Conservation (phyloP, 139 green algal species). For the Coelastrella sp. region DNA sequence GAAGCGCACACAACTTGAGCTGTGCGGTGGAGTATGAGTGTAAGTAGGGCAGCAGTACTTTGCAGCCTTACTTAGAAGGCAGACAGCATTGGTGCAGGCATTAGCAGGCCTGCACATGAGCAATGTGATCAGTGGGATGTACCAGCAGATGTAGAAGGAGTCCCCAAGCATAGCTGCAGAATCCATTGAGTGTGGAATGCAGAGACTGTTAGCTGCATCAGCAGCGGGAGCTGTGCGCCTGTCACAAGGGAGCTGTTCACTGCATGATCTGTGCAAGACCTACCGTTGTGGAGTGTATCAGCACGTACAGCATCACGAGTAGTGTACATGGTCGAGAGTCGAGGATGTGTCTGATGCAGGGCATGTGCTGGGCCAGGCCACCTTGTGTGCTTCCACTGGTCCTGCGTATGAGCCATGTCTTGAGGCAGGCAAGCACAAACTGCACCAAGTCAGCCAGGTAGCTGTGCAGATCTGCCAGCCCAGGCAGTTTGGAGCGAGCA, state of each 20-base stretch:
- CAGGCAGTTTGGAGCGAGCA: neutral
- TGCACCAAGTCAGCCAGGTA: conserved; percentile 6
- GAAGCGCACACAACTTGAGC: neutral
- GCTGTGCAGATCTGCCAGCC: neutral
- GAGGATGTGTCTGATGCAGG: conserved; percentile 27
- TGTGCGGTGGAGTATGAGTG: too few relatives aligned
- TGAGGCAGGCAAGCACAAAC: conserved; percentile 29
- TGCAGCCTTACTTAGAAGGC: too few relatives aligned
- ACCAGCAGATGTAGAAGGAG: too few relatives aligned
- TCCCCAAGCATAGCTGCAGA: too few relatives aligned
- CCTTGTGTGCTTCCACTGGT: neutral
- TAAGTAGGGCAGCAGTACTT: too few relatives aligned
- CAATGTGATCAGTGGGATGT: too few relatives aligned
- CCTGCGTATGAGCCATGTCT: conserved; percentile 16
- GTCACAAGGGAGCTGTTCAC: too few relatives aligned
- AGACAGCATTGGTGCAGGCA: too few relatives aligned
- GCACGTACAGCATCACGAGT: conserved; percentile 28
- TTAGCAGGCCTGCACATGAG: too few relatives aligned
- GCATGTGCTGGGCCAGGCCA: neutral
- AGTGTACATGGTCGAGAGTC: conserved; percentile 10
- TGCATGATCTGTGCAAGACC: neutral
- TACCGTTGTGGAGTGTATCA: neutral
- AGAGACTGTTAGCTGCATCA: too few relatives aligned
- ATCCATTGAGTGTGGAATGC: too few relatives aligned
- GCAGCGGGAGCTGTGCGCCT: too few relatives aligned